phyloP scores from a whole-genome alignment of 768 basidiomycete species.

The Lanmaoa pseudosensibilis region DNA sequence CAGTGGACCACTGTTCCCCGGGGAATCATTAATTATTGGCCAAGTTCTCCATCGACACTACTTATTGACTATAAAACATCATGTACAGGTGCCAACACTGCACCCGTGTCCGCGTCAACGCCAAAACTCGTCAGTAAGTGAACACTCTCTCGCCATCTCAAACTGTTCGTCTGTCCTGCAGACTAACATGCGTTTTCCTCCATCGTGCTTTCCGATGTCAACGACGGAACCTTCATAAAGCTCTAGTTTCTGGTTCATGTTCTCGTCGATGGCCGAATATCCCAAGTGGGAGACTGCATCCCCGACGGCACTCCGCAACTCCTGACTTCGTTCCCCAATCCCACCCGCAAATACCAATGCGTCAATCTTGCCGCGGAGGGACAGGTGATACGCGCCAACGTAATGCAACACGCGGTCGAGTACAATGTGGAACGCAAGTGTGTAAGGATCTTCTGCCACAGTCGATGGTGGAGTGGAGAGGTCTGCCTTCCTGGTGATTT shows the following conservation, averaged over 20 bases:
- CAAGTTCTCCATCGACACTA: background rate
- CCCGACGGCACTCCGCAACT: conserved; percentile 60
- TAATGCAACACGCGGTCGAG: conserved; percentile 73
- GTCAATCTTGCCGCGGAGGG: conserved; percentile 66
- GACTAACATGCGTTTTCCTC: conserved; percentile 46
- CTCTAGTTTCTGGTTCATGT: conserved; percentile 45
- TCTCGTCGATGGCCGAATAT: conserved; percentile 48
- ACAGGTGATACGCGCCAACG: conserved; percentile 73
- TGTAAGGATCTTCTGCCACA: conserved; percentile 36
- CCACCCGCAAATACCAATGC: conserved; percentile 87
- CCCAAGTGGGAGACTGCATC: conserved; percentile 60
- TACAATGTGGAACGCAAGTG: conserved; percentile 77
- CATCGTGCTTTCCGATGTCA: conserved; percentile 41
- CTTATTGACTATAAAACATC: background rate
- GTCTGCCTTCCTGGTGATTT: conserved; percentile 52
- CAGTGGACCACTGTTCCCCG: background rate
- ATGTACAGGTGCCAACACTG: background rate
- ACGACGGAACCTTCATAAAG: conserved; percentile 41
- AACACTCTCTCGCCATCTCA: conserved; percentile 49
- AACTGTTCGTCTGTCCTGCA: conserved; percentile 68
- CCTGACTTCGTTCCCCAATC: conserved; percentile 74
- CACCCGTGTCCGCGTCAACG: background rate
- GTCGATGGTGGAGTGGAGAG: conserved; percentile 18
- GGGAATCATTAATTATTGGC: background rate
- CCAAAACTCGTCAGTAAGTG: conserved; percentile 19